Base-by-base conservation (phyloP, 2,329 filamentous ascomycete genomes). In the Corynespora cassiicola region DNA sequence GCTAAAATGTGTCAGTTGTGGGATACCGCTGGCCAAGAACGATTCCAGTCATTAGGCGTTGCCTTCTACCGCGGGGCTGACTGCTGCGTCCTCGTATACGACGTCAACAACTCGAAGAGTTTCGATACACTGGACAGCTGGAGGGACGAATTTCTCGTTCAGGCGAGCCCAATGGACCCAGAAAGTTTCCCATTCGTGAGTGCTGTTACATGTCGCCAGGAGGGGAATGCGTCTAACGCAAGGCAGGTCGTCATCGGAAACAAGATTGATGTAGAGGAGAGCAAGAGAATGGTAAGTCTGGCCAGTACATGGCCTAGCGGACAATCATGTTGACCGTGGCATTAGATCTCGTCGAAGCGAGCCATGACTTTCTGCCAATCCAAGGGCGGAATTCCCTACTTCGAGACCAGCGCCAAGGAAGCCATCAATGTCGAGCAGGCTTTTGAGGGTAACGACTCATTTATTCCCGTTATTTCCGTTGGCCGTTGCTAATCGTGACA, bases 41-140 rank as follows among this genome's bases (percentile, higher is more conserved):
- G 92, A 49, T 99, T 99, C 72, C 92, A 99, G 73, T 96, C 91
- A 23, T 79, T 99, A 56, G 92, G 94, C 36, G 92, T 99, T 28
- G 94, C 92, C 31, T 99, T 99, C 75, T 99, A 99, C 75, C 84
- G 92, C 50, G 92, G 92, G 50, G 92, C 94, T 56, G 92, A 99
- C 76, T 97, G 92, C 81, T 97, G 94, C 69, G 92, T 97, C 43
- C 79, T 99, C 37, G 92, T 97, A 35, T 97, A 94, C 77, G 92
- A 99, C 66, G 92, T 99, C 72, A 99, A 99, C 77, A 97, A 96
- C 71, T 88, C 91, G 47, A 99, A 99, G 82, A 96, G 90, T 70
- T 99, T 99, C 71, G 94, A 99, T 69, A 95, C 92, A 10, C 82
- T 99, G 44, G 94, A 99, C 70, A 96, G 90, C 74, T 99, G 94